Evolutionary conservation across 2,329 filamentous ascomycete species (phyloP), one percentile per base, ranked within the genome.

Genomic region (Conoideocrella luteorostrata): DNA sequence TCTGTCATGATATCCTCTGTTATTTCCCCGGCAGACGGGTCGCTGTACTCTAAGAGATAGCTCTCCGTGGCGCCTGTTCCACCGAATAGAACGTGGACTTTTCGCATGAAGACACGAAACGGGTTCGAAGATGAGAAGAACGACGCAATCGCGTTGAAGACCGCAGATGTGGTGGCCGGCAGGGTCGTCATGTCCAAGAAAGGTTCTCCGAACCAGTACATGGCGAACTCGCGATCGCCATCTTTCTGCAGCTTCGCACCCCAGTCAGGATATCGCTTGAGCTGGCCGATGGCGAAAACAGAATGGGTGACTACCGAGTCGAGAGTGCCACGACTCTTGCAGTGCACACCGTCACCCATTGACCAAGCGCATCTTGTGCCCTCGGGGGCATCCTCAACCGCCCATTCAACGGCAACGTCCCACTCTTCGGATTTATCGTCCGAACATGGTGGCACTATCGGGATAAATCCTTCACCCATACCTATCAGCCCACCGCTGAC

Each of bases 281-380:
- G 35, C 22, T 22, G 35, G 10, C 35, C 35, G 6, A 38, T 20
- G 9, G 35, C 35, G n/a, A 38, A 38, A 20, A 38, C 22, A 20
- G 35, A 12, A 15, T 33, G 30, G 13, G 30, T 38, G 10, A 38
- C n/a, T n/a, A 18, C 22, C 10, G 6, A 18, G 18, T 38, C 18
- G 4, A 22, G 35, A 21, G 22, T 18, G 10, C 35, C 22, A 20
- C 22, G 35, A 15, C 17, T n/a, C 35, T 21, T 7, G 2, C 18
- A 12, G n/a, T 3, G 10, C 6, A 15, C 10, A 7, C 9, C 35
- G 17, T 38, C 35, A 18, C 35, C 35, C 7, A 38, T 20, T 18
- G 35, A 38, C 18, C 35, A 38, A 7, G 35, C 35, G 35, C 35
- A 33, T 38, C 35, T 21, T 11, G 35, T 38, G 12, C 35, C 35